Evolutionary conservation across 495 filamentous ascomycete species (phyloP), one percentile per base, ranked within the genome.

Genomic region (Ramalina peruviana): DNA sequence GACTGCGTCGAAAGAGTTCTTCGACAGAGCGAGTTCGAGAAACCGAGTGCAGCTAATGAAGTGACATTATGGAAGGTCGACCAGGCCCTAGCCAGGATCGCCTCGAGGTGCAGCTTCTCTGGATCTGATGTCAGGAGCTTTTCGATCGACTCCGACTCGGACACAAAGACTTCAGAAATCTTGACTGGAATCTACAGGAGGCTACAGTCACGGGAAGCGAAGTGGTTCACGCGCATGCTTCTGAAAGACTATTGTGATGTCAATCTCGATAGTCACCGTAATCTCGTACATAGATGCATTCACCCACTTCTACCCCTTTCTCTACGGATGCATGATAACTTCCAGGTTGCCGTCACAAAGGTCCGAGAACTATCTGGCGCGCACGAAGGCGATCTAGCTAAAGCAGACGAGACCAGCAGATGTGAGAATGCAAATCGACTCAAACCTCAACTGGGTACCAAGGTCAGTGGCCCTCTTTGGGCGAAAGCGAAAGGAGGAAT

Each of bases 161-260:
- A 80, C n/a, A 19, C 23, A 12, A 37, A 54, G 10, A 36, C 49
- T 6, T 16, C 39, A 16, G 36, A 46, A 4, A 17, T 43, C 5
- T 23, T 60, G 25, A 30, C 37, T 19, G 58, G 65, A 9, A 58
- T 87, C 0, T 86, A 83, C 61, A 72, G 63, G 39, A 71, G 76
- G 12, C 52, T 88, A 25, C 72, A 73, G 40, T 77, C 82, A 15
- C 70, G 75, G 37, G 84, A 94, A 59, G 85, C 81, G 0, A 95
- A 95, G 65, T 95, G 89, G 89, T 71, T 96, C 11, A 88, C 85
- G 0, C 73, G 89, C 6, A 65, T 92, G 60, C 75, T 96, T 36
- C 63, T 96, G 17, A 92, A 93, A 62, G 76, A 79, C 47, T 85
- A 80, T 54, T 48, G 27, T 27, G 19, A 27, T 15, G 65, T 66